These are phyloP conservation scores for Hyaloperonospora arabidopsidis DNA, from an alignment of 352 stramenopile genomes.

Conservation along the genomic window DNA sequence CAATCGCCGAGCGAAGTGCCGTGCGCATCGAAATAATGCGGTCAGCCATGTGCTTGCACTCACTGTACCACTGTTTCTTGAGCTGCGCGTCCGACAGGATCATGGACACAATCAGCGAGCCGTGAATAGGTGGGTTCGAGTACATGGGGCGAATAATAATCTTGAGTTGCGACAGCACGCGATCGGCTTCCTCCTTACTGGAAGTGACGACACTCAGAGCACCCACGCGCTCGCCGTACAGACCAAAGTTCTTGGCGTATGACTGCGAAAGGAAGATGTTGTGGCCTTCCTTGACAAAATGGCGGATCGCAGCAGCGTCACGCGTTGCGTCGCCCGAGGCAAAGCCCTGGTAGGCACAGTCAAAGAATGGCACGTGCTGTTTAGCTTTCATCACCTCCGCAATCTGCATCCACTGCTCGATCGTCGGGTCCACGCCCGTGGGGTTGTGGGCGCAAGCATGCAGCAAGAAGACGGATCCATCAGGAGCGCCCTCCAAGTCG, in stretches of 20 bases:
- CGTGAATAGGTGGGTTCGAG: conserved; percentile 98
- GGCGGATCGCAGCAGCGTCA: conserved; percentile 92
- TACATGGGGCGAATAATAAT: conserved; percentile 98
- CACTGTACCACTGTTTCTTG: conserved; percentile 89
- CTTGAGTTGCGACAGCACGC: conserved; percentile 97
- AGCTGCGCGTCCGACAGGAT: conserved; percentile 91
- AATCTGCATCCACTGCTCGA: conserved; percentile 98
- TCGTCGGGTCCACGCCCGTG: conserved; percentile 95
- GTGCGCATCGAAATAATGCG: conserved; percentile 93
- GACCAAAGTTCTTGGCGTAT: conserved; percentile 99
- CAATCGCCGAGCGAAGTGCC: conserved; percentile 70
- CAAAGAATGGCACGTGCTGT: conserved; percentile 97
- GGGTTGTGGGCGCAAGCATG: conserved; percentile 99
- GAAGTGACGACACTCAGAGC: conserved; percentile 92
- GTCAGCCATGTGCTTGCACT: conserved; percentile 95
- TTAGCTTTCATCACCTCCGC: conserved; percentile 92
- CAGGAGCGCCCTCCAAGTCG: conserved; percentile 90
- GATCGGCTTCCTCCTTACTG: conserved; percentile 91
- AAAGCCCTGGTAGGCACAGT: conserved; percentile 99
- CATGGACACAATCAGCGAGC: conserved; percentile 95
- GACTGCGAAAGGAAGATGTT: conserved; percentile 95
- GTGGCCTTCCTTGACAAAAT: conserved; percentile 98
- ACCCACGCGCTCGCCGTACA: conserved; percentile 98
- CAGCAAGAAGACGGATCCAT: conserved; percentile 94
- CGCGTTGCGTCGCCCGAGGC: conserved; percentile 93